A percentile compares a stretch with the other conserved stretches of the same genome.
phyloP scores from a whole-genome alignment of 2,329 filamentous ascomycete genomes.

The Plectosphaerella sp. region DNA sequence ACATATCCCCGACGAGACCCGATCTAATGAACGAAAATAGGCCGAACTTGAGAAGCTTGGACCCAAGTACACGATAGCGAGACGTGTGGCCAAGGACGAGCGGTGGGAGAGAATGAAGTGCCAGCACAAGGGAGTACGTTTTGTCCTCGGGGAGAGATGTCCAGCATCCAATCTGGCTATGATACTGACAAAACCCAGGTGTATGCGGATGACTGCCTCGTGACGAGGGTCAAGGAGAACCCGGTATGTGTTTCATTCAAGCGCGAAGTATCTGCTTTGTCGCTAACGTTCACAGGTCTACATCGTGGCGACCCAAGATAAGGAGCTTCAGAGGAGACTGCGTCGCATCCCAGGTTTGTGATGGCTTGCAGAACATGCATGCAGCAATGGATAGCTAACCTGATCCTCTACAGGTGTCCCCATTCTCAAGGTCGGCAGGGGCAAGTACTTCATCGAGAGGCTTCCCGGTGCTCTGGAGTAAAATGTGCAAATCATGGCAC shows the following conservation, averaged over 20 bases:
- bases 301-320: conserved; percentile 73
- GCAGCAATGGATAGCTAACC: too few relatives aligned
- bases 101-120: conserved; percentile 82
- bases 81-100: conserved; percentile 84
- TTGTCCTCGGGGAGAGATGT: too few relatives aligned
- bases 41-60: conserved; percentile 82
- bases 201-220: conserved; percentile 82
- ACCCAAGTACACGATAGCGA: conserved; percentile 79
- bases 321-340: conserved; percentile 76
- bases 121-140: conserved; percentile 75
- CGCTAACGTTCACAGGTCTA: conserved; percentile 33
- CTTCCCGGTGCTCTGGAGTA: conserved; percentile 75
- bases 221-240: conserved; percentile 21
- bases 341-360: conserved; percentile 49
- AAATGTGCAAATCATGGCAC: conserved; percentile 8
- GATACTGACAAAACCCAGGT: conserved; percentile 42
- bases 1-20: too few relatives aligned
- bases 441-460: conserved; percentile 93
- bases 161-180: background rate
- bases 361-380: too few relatives aligned
- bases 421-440: conserved; percentile 76
- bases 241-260: too few relatives aligned
- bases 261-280: background rate
- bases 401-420: conserved; percentile 27
- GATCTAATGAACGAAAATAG: background rate